Base-by-base conservation (phyloP, 805 yeast species). In the Saturnispora sanitii region DNA sequence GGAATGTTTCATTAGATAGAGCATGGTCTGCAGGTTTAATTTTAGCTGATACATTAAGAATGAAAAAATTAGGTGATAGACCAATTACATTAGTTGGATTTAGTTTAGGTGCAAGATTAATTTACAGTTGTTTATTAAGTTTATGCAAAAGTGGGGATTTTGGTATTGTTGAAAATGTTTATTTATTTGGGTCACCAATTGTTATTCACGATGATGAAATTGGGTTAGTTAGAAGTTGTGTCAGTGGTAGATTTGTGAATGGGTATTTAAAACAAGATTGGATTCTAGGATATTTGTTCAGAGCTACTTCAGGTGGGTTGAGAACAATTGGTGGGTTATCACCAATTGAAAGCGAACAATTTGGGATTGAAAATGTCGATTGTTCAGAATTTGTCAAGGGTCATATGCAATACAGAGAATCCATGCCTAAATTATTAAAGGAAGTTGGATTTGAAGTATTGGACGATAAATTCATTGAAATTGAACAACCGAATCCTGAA, bases 1-100 rank as follows among this genome's bases (percentile, higher is more conserved):
- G 98, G 98, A 90, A 82, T 55, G 97, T 92, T 4, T 88, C 97
- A 0, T 66, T 92, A 44, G 97, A 90, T 59, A 71, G 98, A 45
- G 98, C 98, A 0, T 90, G 96, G 97, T 73, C 87, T 33, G 95
- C 96, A 0, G 98, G 98, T 4, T 66, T 77, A 42, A 77, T 92
- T 34, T 61, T 92, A 38, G 97, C 98, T 0, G 97, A 92, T 57
- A 86, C 96, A 0, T 64, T 92, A 32, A 75, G 88, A 43, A 72
- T 86, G 20, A 79, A 94, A 33, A 90, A 88, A 58, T 65, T 92
- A 50, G 98, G 98, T 8, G 85, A 82, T 15, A 66, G 98, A 33
- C 98, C 98, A 1, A 75, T 87, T 1, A 90, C 96, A 0, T 63
- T 92, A 11, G 84, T 92, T 21, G 98, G 98, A 2, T 92, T 90